A percentile compares a stretch with the other conserved stretches of the same genome.
phyloP scores from a whole-genome alignment of 192 early-diverging fungal genomes.

The Chytriomyces hyalinus region DNA sequence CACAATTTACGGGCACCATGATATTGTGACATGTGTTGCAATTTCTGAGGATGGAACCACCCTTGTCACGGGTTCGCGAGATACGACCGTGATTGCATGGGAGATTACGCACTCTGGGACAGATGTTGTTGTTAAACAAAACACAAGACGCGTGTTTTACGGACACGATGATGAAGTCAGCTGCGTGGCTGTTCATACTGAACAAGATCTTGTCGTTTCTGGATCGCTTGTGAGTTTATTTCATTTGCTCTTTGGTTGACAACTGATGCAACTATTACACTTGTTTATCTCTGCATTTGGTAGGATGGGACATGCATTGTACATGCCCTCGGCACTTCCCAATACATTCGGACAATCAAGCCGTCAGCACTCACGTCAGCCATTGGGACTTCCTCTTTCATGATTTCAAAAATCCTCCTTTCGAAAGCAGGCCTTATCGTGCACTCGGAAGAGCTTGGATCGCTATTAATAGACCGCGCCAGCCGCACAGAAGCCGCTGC shows the following conservation, averaged over 20 bases:
- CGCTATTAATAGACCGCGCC: background rate
- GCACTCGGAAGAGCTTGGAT: slow-evolving; percentile 32
- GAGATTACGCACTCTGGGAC: slow-evolving; percentile 20
- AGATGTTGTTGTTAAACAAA: slow-evolving; percentile 25
- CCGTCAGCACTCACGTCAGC: slow-evolving; percentile 28
- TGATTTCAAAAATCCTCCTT: slow-evolving; percentile 27
- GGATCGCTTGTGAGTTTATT: slow-evolving; percentile 44
- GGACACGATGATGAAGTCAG: slow-evolving; percentile 54
- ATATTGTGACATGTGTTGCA: slow-evolving; percentile 49
- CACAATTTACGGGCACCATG: slow-evolving; percentile 49
- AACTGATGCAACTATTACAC: background rate
- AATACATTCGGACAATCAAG: slow-evolving; percentile 45
- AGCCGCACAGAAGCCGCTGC: too few species aligned
- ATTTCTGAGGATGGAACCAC: slow-evolving; percentile 44
- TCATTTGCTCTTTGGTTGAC: background rate
- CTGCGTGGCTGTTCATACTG: slow-evolving; percentile 42
- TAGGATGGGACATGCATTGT: slow-evolving; percentile 56
- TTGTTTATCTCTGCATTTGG: background rate
- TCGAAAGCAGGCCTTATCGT: slow-evolving; percentile 33
- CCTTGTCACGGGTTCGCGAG: slow-evolving; percentile 50
- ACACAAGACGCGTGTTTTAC: slow-evolving; percentile 42
- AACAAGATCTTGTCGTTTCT: slow-evolving; percentile 51
- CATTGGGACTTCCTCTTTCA: slow-evolving; percentile 28
- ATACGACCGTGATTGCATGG: slow-evolving; percentile 55
- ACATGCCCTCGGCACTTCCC: slow-evolving; percentile 42